Conservation (phyloP, 1,139 yeast species). For the Taphrina flavorubra region DNA sequence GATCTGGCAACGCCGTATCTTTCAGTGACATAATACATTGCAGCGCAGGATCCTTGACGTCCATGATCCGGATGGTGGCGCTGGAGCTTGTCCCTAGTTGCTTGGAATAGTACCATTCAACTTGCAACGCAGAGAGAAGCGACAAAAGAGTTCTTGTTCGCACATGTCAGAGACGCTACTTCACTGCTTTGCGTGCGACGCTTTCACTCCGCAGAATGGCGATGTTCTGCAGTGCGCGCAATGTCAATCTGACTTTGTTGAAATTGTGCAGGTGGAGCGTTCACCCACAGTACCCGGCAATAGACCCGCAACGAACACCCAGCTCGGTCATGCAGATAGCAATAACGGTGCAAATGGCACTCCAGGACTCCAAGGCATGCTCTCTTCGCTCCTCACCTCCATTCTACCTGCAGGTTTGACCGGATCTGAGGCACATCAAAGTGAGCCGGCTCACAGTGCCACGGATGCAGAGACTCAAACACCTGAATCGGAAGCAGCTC, state of each 20-base stretch:
- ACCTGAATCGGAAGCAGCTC: neutral
- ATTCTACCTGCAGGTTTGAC: constrained; percentile 33
- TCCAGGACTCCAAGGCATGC: constrained; percentile 30
- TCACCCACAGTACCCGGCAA: constrained; percentile 9
- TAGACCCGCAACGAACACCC: neutral
- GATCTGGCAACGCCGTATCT: neutral
- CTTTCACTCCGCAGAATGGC: constrained; percentile 18
- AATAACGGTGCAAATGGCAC: neutral
- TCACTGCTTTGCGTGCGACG: constrained; percentile 32
- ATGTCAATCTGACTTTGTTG: constrained; percentile 36
- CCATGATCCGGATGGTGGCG: neutral
- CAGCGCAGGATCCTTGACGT: neutral
- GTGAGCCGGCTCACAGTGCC: neutral
- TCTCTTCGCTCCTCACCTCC: constrained; percentile 21
- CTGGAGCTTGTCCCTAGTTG: neutral
- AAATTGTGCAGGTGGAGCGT: constrained; percentile 25
- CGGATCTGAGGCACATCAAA: neutral
- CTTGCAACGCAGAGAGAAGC: neutral
- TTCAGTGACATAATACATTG: neutral
- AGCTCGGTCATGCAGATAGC: neutral
- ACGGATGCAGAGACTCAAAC: neutral
- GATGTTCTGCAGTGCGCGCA: constrained; percentile 14
- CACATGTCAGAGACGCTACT: constrained; percentile 32
- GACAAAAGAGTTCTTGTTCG: neutral
- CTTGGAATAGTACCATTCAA: neutral